Conservation (phyloP, 148 eudicot species). For the Amaranthus hypochondriacus region DNA sequence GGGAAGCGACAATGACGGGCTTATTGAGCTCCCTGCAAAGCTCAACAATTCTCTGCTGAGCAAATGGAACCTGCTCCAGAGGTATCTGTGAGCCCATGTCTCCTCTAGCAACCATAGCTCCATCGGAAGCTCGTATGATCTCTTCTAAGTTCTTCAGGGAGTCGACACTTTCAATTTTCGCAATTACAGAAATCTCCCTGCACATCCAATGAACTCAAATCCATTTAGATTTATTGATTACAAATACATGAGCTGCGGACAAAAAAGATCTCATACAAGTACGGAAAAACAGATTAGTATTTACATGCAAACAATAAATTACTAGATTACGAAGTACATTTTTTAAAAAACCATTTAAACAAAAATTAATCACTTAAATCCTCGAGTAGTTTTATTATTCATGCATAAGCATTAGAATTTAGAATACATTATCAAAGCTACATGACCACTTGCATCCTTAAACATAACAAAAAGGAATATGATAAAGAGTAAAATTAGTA, state of each 20-base stretch:
- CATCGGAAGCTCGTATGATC: slow-evolving; percentile 85
- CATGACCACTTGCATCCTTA: neutral
- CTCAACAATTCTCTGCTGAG: slow-evolving; percentile 81
- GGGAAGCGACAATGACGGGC: slow-evolving; percentile 96
- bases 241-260: neutral
- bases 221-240: neutral
- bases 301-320: neutral
- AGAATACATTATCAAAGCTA: neutral
- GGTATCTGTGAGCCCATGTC: slow-evolving; percentile 99
- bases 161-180: slow-evolving; percentile 94
- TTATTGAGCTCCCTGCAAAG: slow-evolving; percentile 74
- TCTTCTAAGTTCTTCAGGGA: slow-evolving; percentile 87
- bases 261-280: neutral
- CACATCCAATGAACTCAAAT: slow-evolving; percentile 9
- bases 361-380: no score
- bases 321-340: no score
- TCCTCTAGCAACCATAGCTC: slow-evolving; percentile 98
- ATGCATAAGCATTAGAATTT: no score
- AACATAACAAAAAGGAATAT: neutral
- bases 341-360: no score
- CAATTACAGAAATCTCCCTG: slow-evolving; percentile 78
- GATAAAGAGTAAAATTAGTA: neutral
- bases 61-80: slow-evolving; percentile 90
- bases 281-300: neutral
- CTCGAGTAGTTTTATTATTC: no score